Base-by-base conservation (phyloP, 2,329 filamentous ascomycete genomes). In the Elsinoe ampelina region DNA sequence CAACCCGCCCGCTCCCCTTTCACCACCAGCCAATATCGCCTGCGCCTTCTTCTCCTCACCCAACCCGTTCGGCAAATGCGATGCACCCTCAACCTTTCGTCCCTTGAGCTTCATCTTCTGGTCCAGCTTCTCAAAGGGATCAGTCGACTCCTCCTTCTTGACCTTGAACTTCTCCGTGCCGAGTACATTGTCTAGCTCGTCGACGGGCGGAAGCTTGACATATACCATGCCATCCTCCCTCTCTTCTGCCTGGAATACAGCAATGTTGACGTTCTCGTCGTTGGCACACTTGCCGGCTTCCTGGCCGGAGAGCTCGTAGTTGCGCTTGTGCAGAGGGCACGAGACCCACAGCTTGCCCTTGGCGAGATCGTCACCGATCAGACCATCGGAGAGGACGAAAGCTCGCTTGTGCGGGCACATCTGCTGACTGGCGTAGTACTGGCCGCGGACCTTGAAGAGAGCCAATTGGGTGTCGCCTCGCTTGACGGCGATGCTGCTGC, bases 351-450 rank as follows among this genome's bases (percentile, higher is more conserved):
- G 83, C 59, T 83, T 84, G 60, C 81, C 75, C 55, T 69, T 77
- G 43, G 76, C 70, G 58, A 68, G 60, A 60, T 82, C 79, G 61
- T 89, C 85, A 39, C 91, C 90, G 47, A 95, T 80, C 7, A 95
- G 74, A 1, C 89, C 89, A 67, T 95, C 91, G 0, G 86, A 86
- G 22, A 95, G 81, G n/a, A 91, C 85, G 66, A 95, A 95, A 1
- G 89, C 85, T 10, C 89, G 85, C 72, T 92, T 93, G 74, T 95
- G 89, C 8, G 90, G 90, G 69, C 90, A 95, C 90, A 95, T 95
- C 68, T 95, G 89, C 73, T 95, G 90, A 12, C 86, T 87, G 58
- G 87, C 87, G 70, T 92, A 92, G 76, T 85, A 95, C 55, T 80
- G 80, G 17, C 89, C 89, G 55, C 82, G 81, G 60, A 95, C 80